phyloP scores from a whole-genome alignment of 306 rosid species.

The Sphenostylis stenocarpa region DNA sequence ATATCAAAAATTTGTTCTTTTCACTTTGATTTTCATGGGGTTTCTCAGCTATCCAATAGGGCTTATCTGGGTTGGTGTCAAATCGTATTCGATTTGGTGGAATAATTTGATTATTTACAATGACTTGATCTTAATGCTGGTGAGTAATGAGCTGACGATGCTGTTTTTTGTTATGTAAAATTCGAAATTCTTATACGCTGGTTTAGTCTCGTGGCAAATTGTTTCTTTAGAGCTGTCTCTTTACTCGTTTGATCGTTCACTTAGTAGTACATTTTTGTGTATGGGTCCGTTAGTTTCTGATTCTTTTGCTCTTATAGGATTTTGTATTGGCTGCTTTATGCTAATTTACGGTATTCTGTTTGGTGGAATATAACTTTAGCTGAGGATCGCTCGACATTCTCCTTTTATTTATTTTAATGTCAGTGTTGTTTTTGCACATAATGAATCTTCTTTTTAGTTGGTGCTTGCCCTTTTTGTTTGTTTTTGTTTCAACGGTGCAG shows the following conservation, averaged over 20 bases:
- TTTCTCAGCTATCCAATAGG: slow-evolving; percentile 32
- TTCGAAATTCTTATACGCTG: slow-evolving; percentile 44
- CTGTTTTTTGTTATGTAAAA: slow-evolving; percentile 35
- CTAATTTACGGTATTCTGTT: slow-evolving; percentile 32
- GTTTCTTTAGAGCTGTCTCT: slow-evolving; percentile 30
- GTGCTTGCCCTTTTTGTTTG: slow-evolving; percentile 50
- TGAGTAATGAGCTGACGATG: slow-evolving; percentile 53
- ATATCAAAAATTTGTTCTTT: slow-evolving; percentile 25
- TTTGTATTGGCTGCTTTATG: slow-evolving; percentile 67
- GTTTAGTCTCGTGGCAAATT: slow-evolving; percentile 34
- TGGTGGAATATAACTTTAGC: slow-evolving; percentile 53
- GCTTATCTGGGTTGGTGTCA: slow-evolving; percentile 23
- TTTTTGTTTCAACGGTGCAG: slow-evolving; percentile 53
- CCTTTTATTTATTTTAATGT: slow-evolving; percentile 31
- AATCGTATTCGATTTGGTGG: slow-evolving; percentile 25
- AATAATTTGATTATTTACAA: slow-evolving; percentile 40
- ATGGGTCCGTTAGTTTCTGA: slow-evolving; percentile 77
- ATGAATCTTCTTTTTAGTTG: slow-evolving; percentile 58
- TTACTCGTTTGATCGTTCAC: slow-evolving; percentile 33
- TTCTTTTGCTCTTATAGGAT: slow-evolving; percentile 57
- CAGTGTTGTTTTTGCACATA: slow-evolving; percentile 77
- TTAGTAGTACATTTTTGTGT: slow-evolving; percentile 34
- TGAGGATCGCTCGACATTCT: slow-evolving; percentile 44
- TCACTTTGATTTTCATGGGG: slow-evolving; percentile 18
- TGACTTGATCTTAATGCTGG: slow-evolving; percentile 56